phyloP scores from a whole-genome alignment of 257 asterid species.

The Ocimum tenuiflorum region DNA sequence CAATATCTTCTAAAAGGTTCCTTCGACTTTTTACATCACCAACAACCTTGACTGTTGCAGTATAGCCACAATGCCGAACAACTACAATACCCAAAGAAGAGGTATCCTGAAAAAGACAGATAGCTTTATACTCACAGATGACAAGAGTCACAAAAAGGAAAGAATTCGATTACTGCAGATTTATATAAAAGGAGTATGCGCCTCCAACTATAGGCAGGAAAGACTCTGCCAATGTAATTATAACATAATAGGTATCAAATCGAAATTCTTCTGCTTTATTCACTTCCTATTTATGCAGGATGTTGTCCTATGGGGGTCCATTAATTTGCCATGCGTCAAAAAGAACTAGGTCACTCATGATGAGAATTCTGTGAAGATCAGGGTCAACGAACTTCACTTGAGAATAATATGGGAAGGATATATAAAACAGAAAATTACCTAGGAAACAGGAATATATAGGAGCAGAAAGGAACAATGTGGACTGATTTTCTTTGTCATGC shows the following conservation, averaged over 20 bases:
- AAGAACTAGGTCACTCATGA: no score
- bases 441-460: no score
- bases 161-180: conserved; percentile 6
- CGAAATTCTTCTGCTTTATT: neutral
- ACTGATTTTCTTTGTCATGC: no score
- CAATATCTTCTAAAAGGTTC: conserved; percentile 43
- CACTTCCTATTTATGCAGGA: no score
- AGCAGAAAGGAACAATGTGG: no score
- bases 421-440: no score
- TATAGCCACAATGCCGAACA: conserved; percentile 78
- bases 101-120: conserved; percentile 59
- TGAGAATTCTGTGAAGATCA: no score
- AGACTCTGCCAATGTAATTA: neutral
- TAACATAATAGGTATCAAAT: neutral
- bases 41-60: conserved; percentile 68
- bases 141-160: conserved; percentile 3
- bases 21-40: conserved; percentile 53
- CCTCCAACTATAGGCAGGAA: neutral
- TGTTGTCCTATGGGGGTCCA: no score
- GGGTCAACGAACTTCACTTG: no score
- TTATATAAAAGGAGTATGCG: neutral
- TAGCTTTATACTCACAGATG: conserved; percentile 25
- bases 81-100: conserved; percentile 64
- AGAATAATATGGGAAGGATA: no score
- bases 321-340: no score